Conservation (phyloP, 129 eudicot species). For the Ambrosia artemisiifolia region DNA sequence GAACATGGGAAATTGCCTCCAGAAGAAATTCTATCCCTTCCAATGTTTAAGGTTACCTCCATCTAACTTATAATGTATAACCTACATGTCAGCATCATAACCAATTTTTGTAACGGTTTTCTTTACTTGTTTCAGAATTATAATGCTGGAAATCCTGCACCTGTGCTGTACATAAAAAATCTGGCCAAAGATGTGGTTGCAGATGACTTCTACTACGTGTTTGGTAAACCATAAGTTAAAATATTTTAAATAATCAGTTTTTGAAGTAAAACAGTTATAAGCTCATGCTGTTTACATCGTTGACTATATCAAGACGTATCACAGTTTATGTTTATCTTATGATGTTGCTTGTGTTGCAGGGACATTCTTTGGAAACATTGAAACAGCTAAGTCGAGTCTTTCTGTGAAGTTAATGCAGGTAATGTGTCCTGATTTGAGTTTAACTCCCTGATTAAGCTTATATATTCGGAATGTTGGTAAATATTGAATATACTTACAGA, state of each 20-base stretch:
- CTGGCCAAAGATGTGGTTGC: slow-evolving; percentile 85
- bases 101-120: not conserved
- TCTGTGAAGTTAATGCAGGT: slow-evolving; percentile 88
- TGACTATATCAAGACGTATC: not conserved
- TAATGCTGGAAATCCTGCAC: slow-evolving; percentile 76
- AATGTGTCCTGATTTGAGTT: slow-evolving; percentile 17
- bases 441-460: not conserved
- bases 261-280: not conserved
- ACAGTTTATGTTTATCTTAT: slow-evolving; percentile 5
- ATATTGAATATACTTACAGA: not conserved
- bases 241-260: not conserved
- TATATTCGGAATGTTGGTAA: not conserved
- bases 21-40: slow-evolving; percentile 85
- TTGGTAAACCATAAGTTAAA: slow-evolving; percentile 45
- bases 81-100: not conserved
- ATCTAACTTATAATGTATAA: not conserved
- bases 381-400: slow-evolving; percentile 58
- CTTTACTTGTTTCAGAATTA: slow-evolving; percentile 63
- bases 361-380: slow-evolving; percentile 71
- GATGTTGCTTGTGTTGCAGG: slow-evolving; percentile 46
- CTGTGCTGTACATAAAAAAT: slow-evolving; percentile 80
- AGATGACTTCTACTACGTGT: slow-evolving; percentile 78
- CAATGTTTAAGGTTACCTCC: slow-evolving; percentile 82
- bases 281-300: not conserved
- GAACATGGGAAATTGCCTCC: slow-evolving; percentile 76